phyloP scores from a whole-genome alignment of 768 basidiomycete genomes.

The Boletus sp. region DNA sequence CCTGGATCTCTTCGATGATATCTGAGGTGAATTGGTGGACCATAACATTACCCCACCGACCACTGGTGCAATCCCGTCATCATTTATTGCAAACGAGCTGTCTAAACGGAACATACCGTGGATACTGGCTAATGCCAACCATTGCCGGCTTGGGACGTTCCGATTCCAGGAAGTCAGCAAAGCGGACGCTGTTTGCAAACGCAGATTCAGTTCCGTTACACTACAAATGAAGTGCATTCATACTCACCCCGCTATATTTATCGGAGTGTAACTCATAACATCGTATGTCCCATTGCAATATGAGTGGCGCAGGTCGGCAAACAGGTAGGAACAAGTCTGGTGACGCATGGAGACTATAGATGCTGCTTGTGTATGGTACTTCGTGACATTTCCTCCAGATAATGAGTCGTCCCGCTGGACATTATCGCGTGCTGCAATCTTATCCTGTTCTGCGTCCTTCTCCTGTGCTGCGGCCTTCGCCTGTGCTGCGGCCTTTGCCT shows the following conservation, averaged over 20 bases:
- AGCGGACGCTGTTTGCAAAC: too few species aligned
- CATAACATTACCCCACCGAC: conserved; percentile 20
- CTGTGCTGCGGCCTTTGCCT: neutral
- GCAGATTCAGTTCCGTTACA: neutral
- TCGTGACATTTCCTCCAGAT: too few species aligned
- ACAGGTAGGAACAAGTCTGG: neutral
- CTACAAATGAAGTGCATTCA: neutral
- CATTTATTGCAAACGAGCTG: neutral
- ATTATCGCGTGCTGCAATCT: too few species aligned
- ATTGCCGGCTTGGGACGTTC: neutral
- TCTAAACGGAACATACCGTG: neutral
- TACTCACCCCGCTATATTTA: neutral
- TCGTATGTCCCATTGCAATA: conserved; percentile 1
- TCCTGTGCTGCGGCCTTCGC: too few species aligned
- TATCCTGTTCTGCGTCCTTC: too few species aligned
- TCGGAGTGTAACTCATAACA: neutral
- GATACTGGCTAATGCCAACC: conserved; percentile 3
- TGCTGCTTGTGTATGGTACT: too few species aligned
- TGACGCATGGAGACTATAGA: too few species aligned
- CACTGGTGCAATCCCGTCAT: neutral
- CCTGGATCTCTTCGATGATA: conserved; percentile 6
- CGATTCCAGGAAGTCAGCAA: too few species aligned
- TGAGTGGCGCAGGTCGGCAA: neutral
- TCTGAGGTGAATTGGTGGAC: conserved; percentile 13
- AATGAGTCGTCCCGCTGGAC: too few species aligned